A percentile compares a stretch with the other conserved stretches of the same genome.
Evolutionary conservation across 495 filamentous ascomycete species (phyloP).

Genomic region (Penicillium turbatum): DNA sequence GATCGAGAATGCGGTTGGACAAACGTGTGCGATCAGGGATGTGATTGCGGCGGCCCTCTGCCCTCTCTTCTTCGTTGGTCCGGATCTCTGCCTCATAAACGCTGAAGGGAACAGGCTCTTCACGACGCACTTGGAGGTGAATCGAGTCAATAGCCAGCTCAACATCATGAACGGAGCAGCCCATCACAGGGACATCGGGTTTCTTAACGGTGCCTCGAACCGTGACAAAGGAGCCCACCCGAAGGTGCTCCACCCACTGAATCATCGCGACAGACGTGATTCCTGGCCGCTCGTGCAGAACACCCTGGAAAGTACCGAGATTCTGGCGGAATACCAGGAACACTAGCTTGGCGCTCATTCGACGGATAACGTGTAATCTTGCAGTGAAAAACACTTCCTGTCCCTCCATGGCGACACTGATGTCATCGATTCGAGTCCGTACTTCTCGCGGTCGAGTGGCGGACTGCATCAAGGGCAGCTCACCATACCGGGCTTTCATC

Average conservation of each 20-base stretch:
- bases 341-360: constrained; percentile 82
- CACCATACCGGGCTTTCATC: constrained; percentile 59
- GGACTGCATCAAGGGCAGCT: constrained; percentile 50
- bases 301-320: constrained; percentile 70
- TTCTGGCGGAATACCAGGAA: constrained; percentile 87
- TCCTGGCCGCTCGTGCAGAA: constrained; percentile 54
- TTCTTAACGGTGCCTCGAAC: constrained; percentile 61
- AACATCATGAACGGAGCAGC: constrained; percentile 55
- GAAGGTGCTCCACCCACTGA: constrained; percentile 67
- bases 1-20: constrained; percentile 80
- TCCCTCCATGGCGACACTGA: constrained; percentile 56
- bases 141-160: constrained; percentile 46
- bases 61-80: constrained; percentile 41
- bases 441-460: constrained; percentile 32
- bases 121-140: constrained; percentile 52
- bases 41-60: constrained; percentile 47
- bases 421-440: constrained; percentile 46
- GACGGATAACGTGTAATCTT: constrained; percentile 75
- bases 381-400: constrained; percentile 73
- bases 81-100: constrained; percentile 60
- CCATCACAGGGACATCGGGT: constrained; percentile 52
- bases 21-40: constrained; percentile 71
- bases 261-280: constrained; percentile 54
- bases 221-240: constrained; percentile 62
- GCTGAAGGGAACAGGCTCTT: constrained; percentile 57